These are phyloP conservation scores for Leishmania martiniquensis DNA, from an alignment of 208 protist species.

Conservation along the genomic window DNA sequence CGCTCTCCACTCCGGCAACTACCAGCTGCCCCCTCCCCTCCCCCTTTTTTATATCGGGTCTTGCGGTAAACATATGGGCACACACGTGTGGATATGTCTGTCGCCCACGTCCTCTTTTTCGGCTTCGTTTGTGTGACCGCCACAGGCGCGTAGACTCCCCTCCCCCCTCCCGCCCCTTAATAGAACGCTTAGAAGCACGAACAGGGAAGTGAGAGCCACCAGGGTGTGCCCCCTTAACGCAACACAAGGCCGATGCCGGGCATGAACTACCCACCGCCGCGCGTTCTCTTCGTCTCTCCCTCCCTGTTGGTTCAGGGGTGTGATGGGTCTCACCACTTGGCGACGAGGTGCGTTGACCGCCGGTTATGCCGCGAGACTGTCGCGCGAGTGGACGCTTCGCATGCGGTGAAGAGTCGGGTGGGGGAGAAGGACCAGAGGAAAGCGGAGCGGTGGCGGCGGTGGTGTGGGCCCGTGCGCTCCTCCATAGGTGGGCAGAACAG, in stretches of 20 bases:
- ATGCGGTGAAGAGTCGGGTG: not conserved
- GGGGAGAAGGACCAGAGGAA: not conserved
- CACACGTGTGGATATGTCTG: no score
- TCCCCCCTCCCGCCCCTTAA: no score
- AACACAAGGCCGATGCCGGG: not conserved
- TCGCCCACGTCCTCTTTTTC: no score
- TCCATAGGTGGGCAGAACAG: no score
- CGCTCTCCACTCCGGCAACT: not conserved
- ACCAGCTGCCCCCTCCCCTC: not conserved
- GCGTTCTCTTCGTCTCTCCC: not conserved
- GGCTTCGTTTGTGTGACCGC: not conserved
- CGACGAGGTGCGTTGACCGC: not conserved
- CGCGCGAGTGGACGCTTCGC: not conserved
- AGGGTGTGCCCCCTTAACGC: not conserved
- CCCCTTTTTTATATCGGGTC: no score
- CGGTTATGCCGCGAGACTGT: not conserved
- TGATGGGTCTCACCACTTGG: not conserved
- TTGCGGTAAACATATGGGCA: no score
- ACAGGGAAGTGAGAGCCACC: not conserved
- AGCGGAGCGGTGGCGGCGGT: not conserved
- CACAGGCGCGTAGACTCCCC: not conserved
- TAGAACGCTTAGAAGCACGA: slow-evolving; percentile 5
- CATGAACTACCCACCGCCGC: not conserved
- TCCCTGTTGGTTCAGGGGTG: not conserved
- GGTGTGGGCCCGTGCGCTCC: not conserved